Evolutionary conservation across 176 grass and related monocot species (phyloP).

Genomic region (Rhynchospora tenuis): DNA sequence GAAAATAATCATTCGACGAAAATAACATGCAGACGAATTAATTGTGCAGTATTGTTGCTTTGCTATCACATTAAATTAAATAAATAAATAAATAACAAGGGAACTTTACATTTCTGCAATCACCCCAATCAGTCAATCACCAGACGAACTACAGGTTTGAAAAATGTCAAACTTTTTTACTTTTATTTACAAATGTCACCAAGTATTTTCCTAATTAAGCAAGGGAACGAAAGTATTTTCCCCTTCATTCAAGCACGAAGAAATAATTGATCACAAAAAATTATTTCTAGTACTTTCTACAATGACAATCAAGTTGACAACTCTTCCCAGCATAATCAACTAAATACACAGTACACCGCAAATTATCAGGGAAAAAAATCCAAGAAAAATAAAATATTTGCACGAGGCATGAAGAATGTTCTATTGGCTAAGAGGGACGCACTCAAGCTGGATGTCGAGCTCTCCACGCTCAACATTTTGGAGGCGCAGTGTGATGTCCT

Average conservation of each 20-base stretch:
- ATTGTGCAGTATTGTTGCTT: not conserved
- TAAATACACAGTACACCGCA: not conserved
- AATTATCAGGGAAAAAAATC: not conserved
- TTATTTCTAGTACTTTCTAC: not conserved
- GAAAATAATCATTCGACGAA: not conserved
- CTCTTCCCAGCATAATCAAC: slow-evolving; percentile 1
- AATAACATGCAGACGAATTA: not conserved
- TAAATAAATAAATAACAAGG: not conserved
- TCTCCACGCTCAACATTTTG: slow-evolving; percentile 87
- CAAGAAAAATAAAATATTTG: not conserved
- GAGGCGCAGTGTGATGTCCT: slow-evolving; percentile 57
- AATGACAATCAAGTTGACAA: not conserved
- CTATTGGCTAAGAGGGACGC: slow-evolving; percentile 88
- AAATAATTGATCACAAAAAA: not conserved
- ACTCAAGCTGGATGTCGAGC: slow-evolving; percentile 89
- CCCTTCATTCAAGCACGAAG: not conserved
- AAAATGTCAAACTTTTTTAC: not conserved
- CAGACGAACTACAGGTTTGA: not conserved
- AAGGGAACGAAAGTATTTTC: not conserved
- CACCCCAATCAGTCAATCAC: not conserved
- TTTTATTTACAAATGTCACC: not conserved
- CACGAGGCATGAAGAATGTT: not conserved
- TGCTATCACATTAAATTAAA: not conserved
- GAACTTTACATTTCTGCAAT: not conserved
- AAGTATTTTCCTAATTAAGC: not conserved